Percentiles rank a stretch among this genome's conserved stretches.
These are phyloP conservation scores for Euphrasia confusa DNA, from an alignment of 257 asterid species.

Conservation along the genomic window DNA sequence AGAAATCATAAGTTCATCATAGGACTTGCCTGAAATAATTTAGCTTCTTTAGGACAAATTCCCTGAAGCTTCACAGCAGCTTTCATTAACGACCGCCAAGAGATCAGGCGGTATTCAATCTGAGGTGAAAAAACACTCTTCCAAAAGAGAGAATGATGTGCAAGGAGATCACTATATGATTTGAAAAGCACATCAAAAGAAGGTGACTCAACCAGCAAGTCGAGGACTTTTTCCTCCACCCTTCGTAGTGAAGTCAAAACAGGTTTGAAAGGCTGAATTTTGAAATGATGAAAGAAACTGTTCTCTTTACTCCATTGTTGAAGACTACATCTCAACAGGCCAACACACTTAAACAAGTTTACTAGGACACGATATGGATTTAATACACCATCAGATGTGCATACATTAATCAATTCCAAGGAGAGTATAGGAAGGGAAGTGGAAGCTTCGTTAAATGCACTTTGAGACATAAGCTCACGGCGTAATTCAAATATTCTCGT, in stretches of 20 bases:
- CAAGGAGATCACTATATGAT: slow-evolving; percentile 56
- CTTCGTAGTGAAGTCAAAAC: slow-evolving; percentile 43
- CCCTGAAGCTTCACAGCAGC: slow-evolving; percentile 38
- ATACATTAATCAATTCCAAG: slow-evolving; percentile 35
- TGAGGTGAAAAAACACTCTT: slow-evolving; percentile 40
- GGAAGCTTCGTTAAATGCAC: slow-evolving; percentile 25
- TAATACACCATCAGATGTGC: slow-evolving; percentile 34
- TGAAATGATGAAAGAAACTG: slow-evolving; percentile 16
- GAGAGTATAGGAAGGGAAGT: slow-evolving; percentile 55
- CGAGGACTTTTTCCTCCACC: slow-evolving; percentile 64
- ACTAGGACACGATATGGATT: slow-evolving; percentile 35
- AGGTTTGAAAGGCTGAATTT: slow-evolving; percentile 35
- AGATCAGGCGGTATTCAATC: slow-evolving; percentile 43
- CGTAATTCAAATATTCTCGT: slow-evolving; percentile 41
- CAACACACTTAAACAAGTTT: slow-evolving; percentile 48
- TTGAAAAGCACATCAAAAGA: slow-evolving; percentile 52
- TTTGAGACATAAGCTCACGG: slow-evolving; percentile 35
- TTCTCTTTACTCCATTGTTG: slow-evolving; percentile 73
- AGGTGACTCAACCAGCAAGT: slow-evolving; percentile 46
- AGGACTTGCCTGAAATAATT: slow-evolving; percentile 52
- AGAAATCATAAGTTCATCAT: slow-evolving; percentile 14
- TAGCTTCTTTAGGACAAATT: slow-evolving; percentile 52
- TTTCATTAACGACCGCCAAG: slow-evolving; percentile 59
- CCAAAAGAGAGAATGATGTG: slow-evolving; percentile 77
- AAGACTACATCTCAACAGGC: slow-evolving; percentile 59